Conservation (phyloP, 2,329 filamentous ascomycete species). For the Phialophora chinensis region DNA sequence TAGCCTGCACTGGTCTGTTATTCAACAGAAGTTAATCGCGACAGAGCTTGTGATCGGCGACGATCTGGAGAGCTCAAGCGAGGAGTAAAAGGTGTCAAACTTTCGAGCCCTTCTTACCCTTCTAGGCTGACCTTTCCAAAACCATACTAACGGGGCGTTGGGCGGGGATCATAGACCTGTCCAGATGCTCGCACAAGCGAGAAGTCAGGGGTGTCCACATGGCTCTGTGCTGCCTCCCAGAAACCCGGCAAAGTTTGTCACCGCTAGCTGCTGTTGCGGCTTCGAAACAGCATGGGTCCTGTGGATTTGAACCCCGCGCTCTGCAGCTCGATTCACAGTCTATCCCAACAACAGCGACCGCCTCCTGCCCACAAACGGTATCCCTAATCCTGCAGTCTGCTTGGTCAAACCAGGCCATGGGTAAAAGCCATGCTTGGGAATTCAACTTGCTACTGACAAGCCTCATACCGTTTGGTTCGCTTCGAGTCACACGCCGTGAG, state of each 20-base stretch:
- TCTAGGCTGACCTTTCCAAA: constrained; percentile 1
- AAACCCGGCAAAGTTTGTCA: constrained; percentile 18
- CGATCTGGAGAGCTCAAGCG: constrained; percentile 21
- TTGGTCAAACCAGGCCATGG: constrained; percentile 1
- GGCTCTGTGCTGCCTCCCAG: constrained; percentile 2
- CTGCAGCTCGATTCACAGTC: constrained; percentile 12
- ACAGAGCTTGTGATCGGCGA: constrained; percentile 14
- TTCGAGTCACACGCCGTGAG: background rate
- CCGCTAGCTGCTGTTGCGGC: constrained; percentile 1
- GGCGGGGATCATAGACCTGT: constrained; percentile 15
- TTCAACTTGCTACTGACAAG: background rate
- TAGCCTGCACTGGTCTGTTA: background rate
- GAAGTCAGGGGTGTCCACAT: constrained; percentile 12
- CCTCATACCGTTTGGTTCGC: background rate
- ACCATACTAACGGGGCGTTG: constrained; percentile 3
- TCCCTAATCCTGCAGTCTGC: constrained; percentile 4
- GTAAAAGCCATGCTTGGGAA: background rate
- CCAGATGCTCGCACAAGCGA: constrained; percentile 18
- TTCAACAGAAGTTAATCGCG: constrained; percentile 3
- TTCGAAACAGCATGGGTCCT: constrained; percentile 11
- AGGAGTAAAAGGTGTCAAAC: constrained; percentile 14
- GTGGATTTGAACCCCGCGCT: constrained; percentile 17
- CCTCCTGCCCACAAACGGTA: background rate
- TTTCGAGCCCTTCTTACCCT: background rate
- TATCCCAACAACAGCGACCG: constrained; percentile 22